phyloP scores from a whole-genome alignment of 257 asterid species.

The Solanum peruvianum region DNA sequence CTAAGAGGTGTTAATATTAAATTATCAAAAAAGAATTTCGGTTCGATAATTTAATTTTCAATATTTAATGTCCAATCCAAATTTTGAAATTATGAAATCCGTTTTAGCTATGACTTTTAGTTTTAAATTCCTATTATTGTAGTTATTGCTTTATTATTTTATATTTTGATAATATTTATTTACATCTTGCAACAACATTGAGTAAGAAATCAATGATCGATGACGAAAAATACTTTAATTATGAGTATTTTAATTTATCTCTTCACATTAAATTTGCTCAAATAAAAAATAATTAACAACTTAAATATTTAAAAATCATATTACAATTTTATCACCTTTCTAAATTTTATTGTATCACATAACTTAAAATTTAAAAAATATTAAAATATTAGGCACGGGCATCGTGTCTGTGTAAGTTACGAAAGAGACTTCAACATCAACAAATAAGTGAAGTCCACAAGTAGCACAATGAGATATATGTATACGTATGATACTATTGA shows the following conservation, averaged over 20 bases:
- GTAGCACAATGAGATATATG: not conserved
- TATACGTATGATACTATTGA: not conserved
- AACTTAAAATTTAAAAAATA: too few relatives aligned
- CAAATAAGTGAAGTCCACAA: too few relatives aligned
- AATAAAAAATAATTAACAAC: not conserved
- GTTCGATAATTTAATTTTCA: not conserved
- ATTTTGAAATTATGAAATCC: not conserved
- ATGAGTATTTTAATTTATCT: not conserved
- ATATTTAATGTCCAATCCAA: not conserved
- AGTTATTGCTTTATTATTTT: not conserved
- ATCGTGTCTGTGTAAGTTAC: too few relatives aligned
- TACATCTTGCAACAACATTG: not conserved
- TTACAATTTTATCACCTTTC: too few relatives aligned
- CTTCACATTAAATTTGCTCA: not conserved
- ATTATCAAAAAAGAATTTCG: not conserved
- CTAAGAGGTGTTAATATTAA: not conserved
- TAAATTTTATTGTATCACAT: not conserved
- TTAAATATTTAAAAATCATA: too few relatives aligned
- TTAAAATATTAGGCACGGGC: too few relatives aligned
- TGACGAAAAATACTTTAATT: not conserved
- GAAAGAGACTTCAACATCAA: too few relatives aligned
- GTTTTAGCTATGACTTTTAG: not conserved
- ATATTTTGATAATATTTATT: not conserved
- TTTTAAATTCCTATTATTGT: not conserved
- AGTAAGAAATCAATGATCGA: not conserved